Evolutionary conservation across 345 rosid genomes (phyloP).

Genomic region (Arabidopsis arenosa): DNA sequence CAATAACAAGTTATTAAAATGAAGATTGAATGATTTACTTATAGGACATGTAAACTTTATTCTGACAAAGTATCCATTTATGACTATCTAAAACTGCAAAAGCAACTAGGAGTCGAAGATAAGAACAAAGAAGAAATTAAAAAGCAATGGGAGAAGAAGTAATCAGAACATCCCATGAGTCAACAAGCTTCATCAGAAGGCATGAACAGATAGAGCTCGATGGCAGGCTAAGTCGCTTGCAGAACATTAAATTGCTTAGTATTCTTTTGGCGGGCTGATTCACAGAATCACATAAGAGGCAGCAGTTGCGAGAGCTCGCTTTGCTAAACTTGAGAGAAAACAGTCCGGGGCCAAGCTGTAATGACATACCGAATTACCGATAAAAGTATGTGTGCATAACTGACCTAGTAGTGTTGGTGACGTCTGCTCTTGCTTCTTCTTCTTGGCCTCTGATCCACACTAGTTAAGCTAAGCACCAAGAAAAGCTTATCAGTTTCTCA

Average conservation of each 20-base stretch:
- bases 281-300: slow-evolving; percentile 82
- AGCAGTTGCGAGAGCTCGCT: slow-evolving; percentile 86
- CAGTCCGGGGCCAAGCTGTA: slow-evolving; percentile 89
- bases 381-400: slow-evolving; percentile 3
- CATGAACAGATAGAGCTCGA: neutral
- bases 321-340: slow-evolving; percentile 66
- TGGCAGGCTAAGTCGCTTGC: slow-evolving; percentile 10
- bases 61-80: neutral
- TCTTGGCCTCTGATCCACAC: slow-evolving; percentile 33
- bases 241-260: neutral
- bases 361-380: no score
- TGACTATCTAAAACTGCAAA: neutral
- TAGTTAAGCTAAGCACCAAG: slow-evolving; percentile 26
- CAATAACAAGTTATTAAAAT: neutral
- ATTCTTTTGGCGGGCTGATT: neutral
- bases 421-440: slow-evolving; percentile 37
- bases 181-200: neutral
- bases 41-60: neutral
- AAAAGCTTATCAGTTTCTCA: slow-evolving; percentile 10
- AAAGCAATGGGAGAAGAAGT: neutral
- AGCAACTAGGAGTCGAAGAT: neutral
- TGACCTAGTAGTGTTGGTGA: no score
- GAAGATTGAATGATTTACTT: neutral
- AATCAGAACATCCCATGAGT: neutral
- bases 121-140: neutral